Evolutionary conservation across 805 yeast genomes (phyloP), one percentile per base, ranked within the genome.

Genomic region (Lachancea thermotolerans): DNA sequence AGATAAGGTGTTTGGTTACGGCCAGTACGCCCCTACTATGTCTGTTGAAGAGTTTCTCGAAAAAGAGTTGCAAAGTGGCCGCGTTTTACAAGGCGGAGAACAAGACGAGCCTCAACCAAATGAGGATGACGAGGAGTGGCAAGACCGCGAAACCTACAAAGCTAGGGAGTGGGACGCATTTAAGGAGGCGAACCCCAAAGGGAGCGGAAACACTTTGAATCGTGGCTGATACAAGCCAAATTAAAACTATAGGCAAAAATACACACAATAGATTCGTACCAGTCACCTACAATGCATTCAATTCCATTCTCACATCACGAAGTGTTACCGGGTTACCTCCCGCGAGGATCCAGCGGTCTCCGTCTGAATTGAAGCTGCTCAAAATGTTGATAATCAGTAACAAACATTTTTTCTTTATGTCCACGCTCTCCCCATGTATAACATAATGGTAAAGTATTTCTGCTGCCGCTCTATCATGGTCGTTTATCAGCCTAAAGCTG

Each of bases 91-190:
- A 57, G 59, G 78, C 64, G 59, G 80, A 63, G 58, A 69, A 58
- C 42, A 57, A 34, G 31, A 36, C 7, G 48, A 49, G 21, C 61
- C 67, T 48, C 61, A 67, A 44, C 51, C 68, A 42, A 72, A 70
- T 44, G 88, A 82, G 46, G 88, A 84, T 49, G 78, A 83, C 49
- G 69, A 72, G 21, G 81, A 74, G 17, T 71, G 66, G 51, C 73
- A 69, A n/a, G 87, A 84, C 53, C 56, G 57, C 29, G 82, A 80
- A 51, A 89, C 95, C 4, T 76, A 82, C 54, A 80, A 85, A 58
- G 79, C 82, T 45, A 73, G 99, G 46, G 75, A 77, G 35, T 93
- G 98, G 98, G 99, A 93, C 65, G 95, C 85, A 49, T 93, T 91
- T 72, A 80, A 81, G 38, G 99, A 93, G 50, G 78, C 78, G 2